Percentiles rank a stretch among this genome's conserved stretches.
Conservation (phyloP, 1,284 basidiomycete genomes). For the Vanrija sp. region DNA sequence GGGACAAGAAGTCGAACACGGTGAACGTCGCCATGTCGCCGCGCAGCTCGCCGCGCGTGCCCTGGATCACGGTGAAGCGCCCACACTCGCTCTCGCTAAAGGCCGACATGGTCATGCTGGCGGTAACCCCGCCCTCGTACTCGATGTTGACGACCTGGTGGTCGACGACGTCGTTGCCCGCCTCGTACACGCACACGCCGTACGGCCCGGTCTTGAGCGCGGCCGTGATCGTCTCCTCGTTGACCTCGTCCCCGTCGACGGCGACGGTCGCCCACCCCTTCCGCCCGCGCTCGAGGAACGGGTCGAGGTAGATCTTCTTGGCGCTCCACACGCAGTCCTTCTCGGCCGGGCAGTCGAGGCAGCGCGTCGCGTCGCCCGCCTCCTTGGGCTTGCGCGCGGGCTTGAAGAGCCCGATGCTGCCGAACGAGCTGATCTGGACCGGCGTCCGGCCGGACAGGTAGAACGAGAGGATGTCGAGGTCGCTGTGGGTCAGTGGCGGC, state of each 20-base stretch:
- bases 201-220: conserved; percentile 66
- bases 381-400: conserved; percentile 63
- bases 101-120: conserved; percentile 69
- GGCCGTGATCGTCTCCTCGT: conserved; percentile 68
- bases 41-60: conserved; percentile 74
- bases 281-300: neutral
- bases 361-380: conserved; percentile 64
- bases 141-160: conserved; percentile 80
- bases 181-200: conserved; percentile 76
- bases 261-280: conserved; percentile 45
- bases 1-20: conserved; percentile 69
- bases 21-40: conserved; percentile 70
- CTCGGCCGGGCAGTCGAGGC: conserved; percentile 68
- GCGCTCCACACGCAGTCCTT: conserved; percentile 74
- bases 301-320: conserved; percentile 55
- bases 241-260: conserved; percentile 65
- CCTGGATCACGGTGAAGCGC: conserved; percentile 71
- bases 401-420: conserved; percentile 73
- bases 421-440: conserved; percentile 71
- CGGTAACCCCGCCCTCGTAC: conserved; percentile 69
- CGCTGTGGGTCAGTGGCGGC: conserved; percentile 51
- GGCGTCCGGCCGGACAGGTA: conserved; percentile 56
- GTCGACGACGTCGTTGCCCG: conserved; percentile 73
- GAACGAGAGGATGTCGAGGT: conserved; percentile 76
- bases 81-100: conserved; percentile 59